Percentiles rank a stretch among this genome's conserved stretches.
Conservation (phyloP, 257 asterid species). For the Fraxinus anomala region DNA sequence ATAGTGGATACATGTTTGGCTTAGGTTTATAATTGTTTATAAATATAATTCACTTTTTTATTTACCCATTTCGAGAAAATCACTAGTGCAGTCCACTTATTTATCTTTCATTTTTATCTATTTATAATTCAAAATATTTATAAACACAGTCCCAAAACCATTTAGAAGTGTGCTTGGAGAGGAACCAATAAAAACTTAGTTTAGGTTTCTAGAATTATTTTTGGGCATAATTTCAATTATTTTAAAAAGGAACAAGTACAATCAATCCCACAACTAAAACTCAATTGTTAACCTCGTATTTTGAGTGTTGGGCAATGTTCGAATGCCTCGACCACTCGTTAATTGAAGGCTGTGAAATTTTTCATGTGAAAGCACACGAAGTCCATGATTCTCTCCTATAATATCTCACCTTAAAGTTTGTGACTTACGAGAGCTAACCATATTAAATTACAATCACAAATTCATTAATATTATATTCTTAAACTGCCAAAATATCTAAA, state of each 20-base stretch:
- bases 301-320: constrained; percentile 9
- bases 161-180: no score
- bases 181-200: no score
- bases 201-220: no score
- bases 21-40: no score
- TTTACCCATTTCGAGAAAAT: no score
- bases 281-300: constrained; percentile 14
- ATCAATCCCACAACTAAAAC: neutral
- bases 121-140: no score
- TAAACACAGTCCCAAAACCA: no score
- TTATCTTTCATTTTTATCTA: no score
- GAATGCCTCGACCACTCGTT: constrained; percentile 14
- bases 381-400: neutral
- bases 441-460: neutral
- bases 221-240: neutral
- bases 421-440: neutral
- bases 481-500: no score
- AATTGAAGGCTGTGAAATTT: constrained; percentile 20
- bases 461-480: neutral
- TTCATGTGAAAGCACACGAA: neutral
- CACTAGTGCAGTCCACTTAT: no score
- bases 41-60: no score
- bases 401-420: neutral
- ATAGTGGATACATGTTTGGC: no score
- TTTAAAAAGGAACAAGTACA: constrained; percentile 1